A percentile compares a stretch with the other conserved stretches of the same genome.
phyloP scores from a whole-genome alignment of 176 grass and related monocot species.

The Paspalum notatum region DNA sequence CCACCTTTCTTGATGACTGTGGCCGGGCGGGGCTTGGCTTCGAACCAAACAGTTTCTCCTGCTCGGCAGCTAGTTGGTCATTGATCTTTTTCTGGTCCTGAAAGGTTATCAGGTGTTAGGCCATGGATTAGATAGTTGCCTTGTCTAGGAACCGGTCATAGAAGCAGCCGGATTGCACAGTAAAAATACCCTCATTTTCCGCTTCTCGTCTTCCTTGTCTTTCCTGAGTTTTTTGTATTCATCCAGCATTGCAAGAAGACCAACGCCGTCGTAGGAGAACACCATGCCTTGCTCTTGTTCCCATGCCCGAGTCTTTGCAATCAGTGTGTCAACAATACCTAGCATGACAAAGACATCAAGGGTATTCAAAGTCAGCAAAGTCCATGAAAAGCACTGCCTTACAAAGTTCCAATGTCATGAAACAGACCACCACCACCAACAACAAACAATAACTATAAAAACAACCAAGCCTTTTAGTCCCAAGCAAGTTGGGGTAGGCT shows the following conservation, averaged over 20 bases:
- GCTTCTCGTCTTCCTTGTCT: constrained; percentile 90
- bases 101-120: not conserved
- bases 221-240: constrained; percentile 78
- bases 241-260: constrained; percentile 84
- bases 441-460: no score
- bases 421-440: no score
- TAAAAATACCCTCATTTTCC: constrained; percentile 62
- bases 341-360: not conserved
- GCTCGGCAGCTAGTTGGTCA: constrained; percentile 70
- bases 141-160: not conserved
- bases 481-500: no score
- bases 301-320: constrained; percentile 74
- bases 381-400: not conserved
- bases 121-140: not conserved
- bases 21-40: constrained; percentile 68
- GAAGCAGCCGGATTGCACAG: not conserved
- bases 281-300: constrained; percentile 62
- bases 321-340: constrained; percentile 80
- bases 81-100: constrained; percentile 95
- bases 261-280: constrained; percentile 79
- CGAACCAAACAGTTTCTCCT: constrained; percentile 68
- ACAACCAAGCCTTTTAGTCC: no score
- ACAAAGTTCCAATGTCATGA: constrained; percentile 13
- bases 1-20: constrained; percentile 60
- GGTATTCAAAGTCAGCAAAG: not conserved